Percentiles rank a stretch among this genome's conserved stretches.
These are phyloP conservation scores for Aureobasidium sp. DNA, from an alignment of 2,329 filamentous ascomycete genomes.

Conservation along the genomic window DNA sequence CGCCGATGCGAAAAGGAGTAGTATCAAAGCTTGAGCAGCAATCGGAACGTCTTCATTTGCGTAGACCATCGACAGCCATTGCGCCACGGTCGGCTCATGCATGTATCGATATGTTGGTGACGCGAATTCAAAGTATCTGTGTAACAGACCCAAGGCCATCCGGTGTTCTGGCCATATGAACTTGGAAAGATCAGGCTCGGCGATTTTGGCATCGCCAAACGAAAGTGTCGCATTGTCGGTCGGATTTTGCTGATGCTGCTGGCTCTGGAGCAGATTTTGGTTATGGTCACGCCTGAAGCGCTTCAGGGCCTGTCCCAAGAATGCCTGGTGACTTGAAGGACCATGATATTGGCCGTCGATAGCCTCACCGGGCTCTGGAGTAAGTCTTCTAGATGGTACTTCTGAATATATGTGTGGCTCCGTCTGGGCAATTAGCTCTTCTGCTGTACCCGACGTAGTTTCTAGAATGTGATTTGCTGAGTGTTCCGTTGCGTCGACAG, in stretches of 20 bases:
- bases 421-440: no score
- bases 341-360: background rate
- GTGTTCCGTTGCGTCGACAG: no score
- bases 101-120: slow-evolving; percentile 40
- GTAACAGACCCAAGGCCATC: slow-evolving; percentile 28
- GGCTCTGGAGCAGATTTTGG: background rate
- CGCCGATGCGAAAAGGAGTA: slow-evolving; percentile 49
- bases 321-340: slow-evolving; percentile 1
- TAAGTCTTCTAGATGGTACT: background rate
- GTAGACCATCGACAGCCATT: slow-evolving; percentile 43
- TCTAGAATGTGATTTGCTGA: no score
- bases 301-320: background rate
- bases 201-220: slow-evolving; percentile 44
- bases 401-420: background rate
- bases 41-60: slow-evolving; percentile 37
- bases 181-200: slow-evolving; percentile 39
- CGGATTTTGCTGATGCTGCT: background rate
- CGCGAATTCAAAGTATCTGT: slow-evolving; percentile 39
- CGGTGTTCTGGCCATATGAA: slow-evolving; percentile 35
- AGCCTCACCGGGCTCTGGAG: background rate
- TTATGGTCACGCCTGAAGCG: background rate
- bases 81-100: slow-evolving; percentile 37
- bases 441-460: no score
- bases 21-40: slow-evolving; percentile 41
- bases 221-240: slow-evolving; percentile 39